phyloP scores from a whole-genome alignment of 78 protist species.

The Protostelium mycophagum region DNA sequence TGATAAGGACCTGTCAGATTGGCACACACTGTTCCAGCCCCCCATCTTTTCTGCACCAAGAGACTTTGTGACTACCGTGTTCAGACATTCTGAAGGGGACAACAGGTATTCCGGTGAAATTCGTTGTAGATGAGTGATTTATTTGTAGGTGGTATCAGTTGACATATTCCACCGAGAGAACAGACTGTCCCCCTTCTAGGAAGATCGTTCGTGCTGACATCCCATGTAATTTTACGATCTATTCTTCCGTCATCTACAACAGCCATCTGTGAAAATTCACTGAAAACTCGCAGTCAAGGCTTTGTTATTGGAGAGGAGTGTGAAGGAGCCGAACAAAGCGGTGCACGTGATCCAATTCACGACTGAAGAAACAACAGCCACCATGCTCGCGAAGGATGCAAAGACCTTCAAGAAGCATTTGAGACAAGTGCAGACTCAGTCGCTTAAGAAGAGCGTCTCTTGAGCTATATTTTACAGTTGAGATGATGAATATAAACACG shows the following conservation, averaged over 20 bases:
- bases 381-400: background rate
- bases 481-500: too few species aligned
- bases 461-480: too few species aligned
- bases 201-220: background rate
- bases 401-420: background rate
- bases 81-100: background rate
- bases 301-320: background rate
- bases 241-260: background rate
- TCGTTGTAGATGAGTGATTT: background rate
- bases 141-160: background rate
- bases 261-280: background rate
- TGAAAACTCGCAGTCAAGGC: background rate
- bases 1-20: background rate
- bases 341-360: conserved; percentile 1
- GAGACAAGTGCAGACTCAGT: background rate
- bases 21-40: background rate
- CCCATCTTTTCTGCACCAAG: background rate
- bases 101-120: background rate
- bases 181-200: background rate
- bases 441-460: background rate
- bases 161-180: background rate
- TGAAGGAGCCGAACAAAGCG: background rate
- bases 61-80: background rate
- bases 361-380: background rate
- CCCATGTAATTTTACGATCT: background rate